Percentiles rank a stretch among this genome's conserved stretches.
Conservation (phyloP, 805 yeast species). For the Diddensiella santjacobensis region DNA sequence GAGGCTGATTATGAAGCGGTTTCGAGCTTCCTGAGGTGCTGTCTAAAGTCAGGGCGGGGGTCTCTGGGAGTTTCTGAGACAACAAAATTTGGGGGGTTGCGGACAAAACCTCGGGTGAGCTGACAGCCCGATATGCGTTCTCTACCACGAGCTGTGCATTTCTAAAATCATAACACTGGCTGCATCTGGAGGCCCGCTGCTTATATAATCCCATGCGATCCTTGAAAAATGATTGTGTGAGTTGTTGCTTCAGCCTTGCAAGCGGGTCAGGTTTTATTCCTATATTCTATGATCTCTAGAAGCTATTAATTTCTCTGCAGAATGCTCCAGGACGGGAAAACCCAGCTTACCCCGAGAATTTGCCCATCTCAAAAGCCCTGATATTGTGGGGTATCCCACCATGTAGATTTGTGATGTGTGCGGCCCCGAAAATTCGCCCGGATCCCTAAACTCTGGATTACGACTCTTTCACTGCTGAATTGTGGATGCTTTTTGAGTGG, state of each 20-base stretch:
- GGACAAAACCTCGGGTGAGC: background rate
- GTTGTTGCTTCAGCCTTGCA: background rate
- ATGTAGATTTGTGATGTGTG: background rate
- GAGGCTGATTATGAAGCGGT: background rate
- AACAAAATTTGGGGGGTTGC: background rate
- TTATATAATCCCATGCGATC: no score
- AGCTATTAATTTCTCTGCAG: background rate
- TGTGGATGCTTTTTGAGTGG: background rate
- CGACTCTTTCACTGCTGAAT: no score
- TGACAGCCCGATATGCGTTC: background rate
- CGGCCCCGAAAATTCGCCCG: background rate
- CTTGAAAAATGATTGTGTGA: no score
- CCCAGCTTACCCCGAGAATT: no score
- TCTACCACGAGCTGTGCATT: background rate
- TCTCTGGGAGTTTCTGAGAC: no score
- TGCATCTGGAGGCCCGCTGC: background rate
- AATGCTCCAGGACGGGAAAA: background rate
- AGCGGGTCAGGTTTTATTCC: background rate
- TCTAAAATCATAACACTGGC: background rate
- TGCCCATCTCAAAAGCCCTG: background rate
- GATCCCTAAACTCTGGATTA: background rate
- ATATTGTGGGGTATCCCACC: background rate
- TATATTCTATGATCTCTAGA: no score
- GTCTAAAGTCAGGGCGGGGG: no score
- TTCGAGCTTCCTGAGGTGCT: background rate